Base-by-base conservation (phyloP, 805 yeast species). In the Myxozyma neotropica region DNA sequence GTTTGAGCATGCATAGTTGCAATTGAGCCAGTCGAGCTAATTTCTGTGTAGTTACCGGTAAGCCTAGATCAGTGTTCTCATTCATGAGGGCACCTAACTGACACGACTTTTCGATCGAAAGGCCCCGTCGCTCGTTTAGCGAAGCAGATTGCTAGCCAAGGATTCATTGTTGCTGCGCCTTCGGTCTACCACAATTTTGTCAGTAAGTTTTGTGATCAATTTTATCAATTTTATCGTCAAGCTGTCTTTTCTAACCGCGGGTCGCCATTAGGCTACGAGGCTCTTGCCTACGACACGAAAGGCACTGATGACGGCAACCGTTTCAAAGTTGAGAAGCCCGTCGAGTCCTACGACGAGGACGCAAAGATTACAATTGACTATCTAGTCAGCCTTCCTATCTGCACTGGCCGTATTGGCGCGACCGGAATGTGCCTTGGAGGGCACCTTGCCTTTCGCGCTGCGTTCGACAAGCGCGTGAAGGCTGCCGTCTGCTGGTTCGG, bases 341-440 rank as follows among this genome's bases (percentile, higher is more conserved):
- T 88, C 57, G 80, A 77, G 63, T 84, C 90, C 2, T 88, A 88
- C 70, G 94, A 88, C 68, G 93, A 87, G 69, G 95, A 88, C 72
- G 83, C 80, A 69, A 78, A 73, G 52, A 73, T 87, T 57, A 78
- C 88, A 17, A 78, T 87, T 67, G 89, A 87, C 69, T 83, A 86
- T 69, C 77, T 88, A 57, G 72, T 72, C 49, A 67, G 80, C 1
- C 76, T 88, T 64, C 75, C 79, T 0, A 86, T 89, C 10, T 87
- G 87, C 71, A 84, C 81, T 63, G 92, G 92, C 43, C 81, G 79
- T 58, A 81, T 87, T 66, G 94, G 94, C 38, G 86, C 91, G 46
- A 87, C 93, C 2, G 95, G 94, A 19, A 88, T 88, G 94, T 88
- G 95, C 71, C 80, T 88, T 38, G 94, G 94, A 21, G 95, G 94